Conservation (phyloP, 2,329 filamentous ascomycete genomes). For the Cladosporium sphaerospermum region DNA sequence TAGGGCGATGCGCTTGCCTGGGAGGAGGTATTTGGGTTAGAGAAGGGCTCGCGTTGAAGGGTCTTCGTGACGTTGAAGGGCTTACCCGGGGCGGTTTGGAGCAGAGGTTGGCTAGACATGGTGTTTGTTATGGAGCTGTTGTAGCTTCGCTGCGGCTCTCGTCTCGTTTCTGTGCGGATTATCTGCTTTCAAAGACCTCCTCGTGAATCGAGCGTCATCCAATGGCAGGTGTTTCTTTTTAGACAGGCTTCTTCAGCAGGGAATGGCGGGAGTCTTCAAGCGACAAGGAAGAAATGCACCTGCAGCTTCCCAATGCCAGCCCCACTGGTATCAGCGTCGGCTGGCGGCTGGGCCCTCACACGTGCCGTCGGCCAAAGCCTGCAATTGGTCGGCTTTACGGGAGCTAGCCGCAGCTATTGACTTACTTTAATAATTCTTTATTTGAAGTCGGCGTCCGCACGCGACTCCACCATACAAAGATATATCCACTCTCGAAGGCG, state of each 20-base stretch:
- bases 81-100: slow-evolving; percentile 86
- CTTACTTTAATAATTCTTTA: too few species aligned
- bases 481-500: too few species aligned
- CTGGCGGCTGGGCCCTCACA: too few species aligned
- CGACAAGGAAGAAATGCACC: slow-evolving; percentile 2
- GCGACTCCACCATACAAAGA: too few species aligned
- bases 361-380: too few species aligned
- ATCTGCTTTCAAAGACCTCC: not conserved
- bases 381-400: too few species aligned
- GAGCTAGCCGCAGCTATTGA: too few species aligned
- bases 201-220: not conserved
- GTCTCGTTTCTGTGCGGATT: not conserved
- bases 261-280: slow-evolving; percentile 1
- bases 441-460: too few species aligned
- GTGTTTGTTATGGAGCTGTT: slow-evolving; percentile 24
- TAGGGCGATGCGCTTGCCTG: slow-evolving; percentile 96
- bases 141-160: not conserved
- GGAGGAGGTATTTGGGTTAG: slow-evolving; percentile 9
- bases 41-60: slow-evolving; percentile 10
- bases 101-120: slow-evolving; percentile 96
- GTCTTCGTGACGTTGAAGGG: slow-evolving; percentile 2
- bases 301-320: too few species aligned
- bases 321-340: too few species aligned
- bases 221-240: not conserved
- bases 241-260: not conserved